Evolutionary conservation across 805 yeast species (phyloP).

Genomic region (Alloascoidea africana): DNA sequence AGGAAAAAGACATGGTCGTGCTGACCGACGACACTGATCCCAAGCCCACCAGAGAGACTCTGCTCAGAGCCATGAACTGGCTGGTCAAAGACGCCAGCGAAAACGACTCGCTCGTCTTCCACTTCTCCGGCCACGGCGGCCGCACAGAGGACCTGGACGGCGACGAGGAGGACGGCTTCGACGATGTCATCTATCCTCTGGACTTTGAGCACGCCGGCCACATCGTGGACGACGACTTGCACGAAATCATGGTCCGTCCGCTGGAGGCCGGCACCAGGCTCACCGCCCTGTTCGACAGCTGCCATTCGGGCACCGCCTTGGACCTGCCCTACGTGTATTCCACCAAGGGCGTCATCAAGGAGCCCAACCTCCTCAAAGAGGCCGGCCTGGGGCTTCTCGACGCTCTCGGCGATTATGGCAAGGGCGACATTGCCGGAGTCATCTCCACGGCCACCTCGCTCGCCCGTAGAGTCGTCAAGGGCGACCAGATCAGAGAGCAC

Average conservation of each 20-base stretch:
- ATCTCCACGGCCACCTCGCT: constrained; percentile 23
- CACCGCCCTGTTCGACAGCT: constrained; percentile 72
- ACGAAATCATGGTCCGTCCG: constrained; percentile 53
- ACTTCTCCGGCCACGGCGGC: constrained; percentile 83
- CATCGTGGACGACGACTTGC: constrained; percentile 61
- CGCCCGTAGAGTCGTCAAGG: constrained; percentile 18
- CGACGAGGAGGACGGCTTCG: constrained; percentile 63
- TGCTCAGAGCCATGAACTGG: constrained; percentile 74
- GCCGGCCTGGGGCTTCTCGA: constrained; percentile 52
- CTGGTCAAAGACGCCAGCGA: constrained; percentile 56
- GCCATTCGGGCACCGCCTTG: constrained; percentile 75
- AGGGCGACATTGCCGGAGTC: constrained; percentile 39
- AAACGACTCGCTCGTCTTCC: constrained; percentile 68
- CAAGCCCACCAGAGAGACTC: constrained; percentile 55
- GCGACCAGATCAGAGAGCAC: constrained; percentile 24
- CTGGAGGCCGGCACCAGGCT: constrained; percentile 60
- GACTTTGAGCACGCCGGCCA: constrained; percentile 57
- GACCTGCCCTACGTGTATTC: constrained; percentile 74
- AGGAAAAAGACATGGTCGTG: constrained; percentile 21
- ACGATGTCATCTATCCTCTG: constrained; percentile 59
- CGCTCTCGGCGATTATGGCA: constrained; percentile 42
- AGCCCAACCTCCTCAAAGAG: constrained; percentile 64
- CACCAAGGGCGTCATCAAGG: constrained; percentile 71
- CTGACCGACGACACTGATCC: constrained; percentile 26
- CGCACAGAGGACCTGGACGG: constrained; percentile 53